Conservation (phyloP, 2,329 filamentous ascomycete genomes). For the Colletotrichum sp. region DNA sequence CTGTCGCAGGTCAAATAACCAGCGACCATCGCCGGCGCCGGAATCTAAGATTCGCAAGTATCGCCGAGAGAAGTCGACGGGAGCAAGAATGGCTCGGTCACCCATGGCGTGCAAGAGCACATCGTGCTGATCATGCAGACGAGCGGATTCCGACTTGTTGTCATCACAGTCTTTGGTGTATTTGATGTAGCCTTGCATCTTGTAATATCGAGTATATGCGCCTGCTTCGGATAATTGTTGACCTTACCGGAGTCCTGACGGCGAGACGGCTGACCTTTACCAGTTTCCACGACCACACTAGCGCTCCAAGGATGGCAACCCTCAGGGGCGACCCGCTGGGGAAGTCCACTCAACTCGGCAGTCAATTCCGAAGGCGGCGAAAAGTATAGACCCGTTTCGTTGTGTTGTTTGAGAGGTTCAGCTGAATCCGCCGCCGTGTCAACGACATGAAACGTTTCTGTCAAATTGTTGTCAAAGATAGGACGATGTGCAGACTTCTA, state of each 20-base stretch:
- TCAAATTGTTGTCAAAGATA: background rate
- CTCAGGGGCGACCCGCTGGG: background rate
- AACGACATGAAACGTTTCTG: background rate
- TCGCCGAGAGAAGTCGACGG: background rate
- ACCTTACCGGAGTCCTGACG: background rate
- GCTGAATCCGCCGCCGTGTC: background rate
- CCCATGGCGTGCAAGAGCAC: constrained; percentile 1
- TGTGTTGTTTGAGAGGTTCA: background rate
- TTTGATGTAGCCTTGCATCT: background rate
- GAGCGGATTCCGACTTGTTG: background rate
- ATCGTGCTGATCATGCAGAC: constrained; percentile 4
- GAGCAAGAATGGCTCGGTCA: background rate
- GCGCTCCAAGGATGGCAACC: background rate
- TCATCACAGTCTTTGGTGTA: background rate
- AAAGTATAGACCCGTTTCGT: background rate
- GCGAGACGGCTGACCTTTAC: background rate
- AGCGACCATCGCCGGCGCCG: constrained; percentile 5
- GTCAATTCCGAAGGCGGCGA: background rate
- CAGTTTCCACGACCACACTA: background rate
- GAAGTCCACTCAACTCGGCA: background rate
- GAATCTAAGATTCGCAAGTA: background rate
- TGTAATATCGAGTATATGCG: background rate
- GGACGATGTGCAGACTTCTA: background rate
- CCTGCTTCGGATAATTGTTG: background rate
- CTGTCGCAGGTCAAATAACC: constrained; percentile 3